phyloP scores from a whole-genome alignment of 2,329 filamentous ascomycete genomes.

The Pseudogymnoascus sp. region DNA sequence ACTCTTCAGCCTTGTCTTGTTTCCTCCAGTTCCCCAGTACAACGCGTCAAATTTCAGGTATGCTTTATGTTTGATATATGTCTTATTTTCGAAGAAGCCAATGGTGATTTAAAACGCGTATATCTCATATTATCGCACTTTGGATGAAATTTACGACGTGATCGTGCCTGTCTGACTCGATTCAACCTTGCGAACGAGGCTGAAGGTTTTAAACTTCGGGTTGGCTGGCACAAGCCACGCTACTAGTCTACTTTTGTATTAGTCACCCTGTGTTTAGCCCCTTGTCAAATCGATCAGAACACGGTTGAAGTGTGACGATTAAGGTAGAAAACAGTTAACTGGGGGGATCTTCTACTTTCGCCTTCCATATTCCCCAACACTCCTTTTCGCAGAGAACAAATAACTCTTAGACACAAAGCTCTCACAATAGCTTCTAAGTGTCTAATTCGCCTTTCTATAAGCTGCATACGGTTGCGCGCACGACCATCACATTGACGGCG shows the following conservation, averaged over 20 bases:
- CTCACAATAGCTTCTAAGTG: not conserved
- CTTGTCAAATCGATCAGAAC: constrained; percentile 11
- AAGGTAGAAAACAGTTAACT: constrained; percentile 7
- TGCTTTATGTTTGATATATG: not conserved
- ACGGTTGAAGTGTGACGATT: constrained; percentile 9
- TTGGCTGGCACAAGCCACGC: not conserved
- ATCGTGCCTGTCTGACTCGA: not conserved
- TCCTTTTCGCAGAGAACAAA: constrained; percentile 3
- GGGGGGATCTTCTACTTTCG: constrained; percentile 2
- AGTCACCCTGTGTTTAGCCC: not conserved
- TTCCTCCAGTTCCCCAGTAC: not conserved
- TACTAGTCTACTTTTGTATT: not conserved
- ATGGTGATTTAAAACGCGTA: not conserved
- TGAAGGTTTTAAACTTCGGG: constrained; percentile 5
- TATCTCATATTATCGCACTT: not conserved
- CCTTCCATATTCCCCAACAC: constrained; percentile 2
- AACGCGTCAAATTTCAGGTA: not conserved
- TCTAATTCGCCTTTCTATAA: not conserved
- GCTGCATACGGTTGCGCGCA: constrained; percentile 5
- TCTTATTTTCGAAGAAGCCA: not conserved
- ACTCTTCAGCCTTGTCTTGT: not conserved
- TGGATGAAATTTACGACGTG: not conserved
- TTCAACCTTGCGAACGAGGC: constrained; percentile 6
- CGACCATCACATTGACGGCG: not conserved
- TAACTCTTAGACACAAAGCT: not conserved